Evolutionary conservation across 2,329 filamentous ascomycete genomes (phyloP).

Genomic region (Coniochaeta sp.): DNA sequence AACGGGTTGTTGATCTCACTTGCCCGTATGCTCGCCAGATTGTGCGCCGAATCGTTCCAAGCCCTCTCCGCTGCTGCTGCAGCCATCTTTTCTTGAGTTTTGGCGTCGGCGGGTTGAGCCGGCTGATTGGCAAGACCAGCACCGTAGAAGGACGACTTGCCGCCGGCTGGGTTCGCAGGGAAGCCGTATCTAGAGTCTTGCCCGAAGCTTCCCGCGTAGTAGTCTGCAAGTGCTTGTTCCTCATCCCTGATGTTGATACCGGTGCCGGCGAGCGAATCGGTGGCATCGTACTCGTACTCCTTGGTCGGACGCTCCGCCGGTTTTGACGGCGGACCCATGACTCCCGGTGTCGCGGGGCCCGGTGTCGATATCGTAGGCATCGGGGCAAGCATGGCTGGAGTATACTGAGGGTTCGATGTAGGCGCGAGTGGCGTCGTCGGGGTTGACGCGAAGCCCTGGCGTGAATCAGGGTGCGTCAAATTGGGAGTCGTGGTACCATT

Average conservation of each 20-base stretch:
- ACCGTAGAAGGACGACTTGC: conserved; percentile 54
- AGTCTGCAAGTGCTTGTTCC: conserved; percentile 70
- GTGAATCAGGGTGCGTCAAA: neutral
- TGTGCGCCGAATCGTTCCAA: conserved; percentile 59
- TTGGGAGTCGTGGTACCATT: neutral
- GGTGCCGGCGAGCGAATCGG: conserved; percentile 76
- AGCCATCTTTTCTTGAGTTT: conserved; percentile 56
- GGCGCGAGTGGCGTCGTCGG: neutral
- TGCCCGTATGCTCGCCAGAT: conserved; percentile 51
- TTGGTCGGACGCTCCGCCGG: conserved; percentile 57
- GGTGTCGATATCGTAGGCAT: conserved; percentile 11
- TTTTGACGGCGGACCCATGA: conserved; percentile 54
- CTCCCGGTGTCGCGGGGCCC: conserved; percentile 20
- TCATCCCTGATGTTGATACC: conserved; percentile 84
- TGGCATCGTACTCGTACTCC: conserved; percentile 63
- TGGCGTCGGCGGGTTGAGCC: conserved; percentile 34
- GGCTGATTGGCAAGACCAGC: conserved; percentile 61
- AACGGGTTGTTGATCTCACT: conserved; percentile 71
- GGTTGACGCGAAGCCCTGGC: neutral
- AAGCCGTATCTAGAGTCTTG: conserved; percentile 46
- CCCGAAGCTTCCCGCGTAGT: conserved; percentile 43
- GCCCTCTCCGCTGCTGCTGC: conserved; percentile 59
- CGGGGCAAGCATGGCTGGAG: conserved; percentile 16
- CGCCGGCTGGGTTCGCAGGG: conserved; percentile 46
- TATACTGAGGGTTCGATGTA: conserved; percentile 12